Base-by-base conservation (phyloP, 768 basidiomycete genomes). In the Podaxis sp. region DNA sequence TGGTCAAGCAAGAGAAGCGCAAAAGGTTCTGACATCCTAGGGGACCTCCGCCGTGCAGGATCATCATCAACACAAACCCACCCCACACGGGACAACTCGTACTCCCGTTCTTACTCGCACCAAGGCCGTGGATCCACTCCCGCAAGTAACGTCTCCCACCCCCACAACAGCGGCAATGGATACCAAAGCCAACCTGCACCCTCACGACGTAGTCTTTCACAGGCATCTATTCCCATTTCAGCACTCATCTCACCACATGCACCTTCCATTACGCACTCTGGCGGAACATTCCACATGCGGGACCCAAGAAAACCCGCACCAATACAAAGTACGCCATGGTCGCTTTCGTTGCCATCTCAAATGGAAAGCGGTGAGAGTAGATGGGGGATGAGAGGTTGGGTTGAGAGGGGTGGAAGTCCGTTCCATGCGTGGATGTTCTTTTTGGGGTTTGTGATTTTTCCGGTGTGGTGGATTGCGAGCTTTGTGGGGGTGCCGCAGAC, bases 371-470 rank as follows among this genome's bases (percentile, higher is more conserved):
- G 66, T n/a, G 71, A 71, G 56, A 65, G 67, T 38, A 68, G 72
- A 25, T 73, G 74, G 71, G 65, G 68, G 5, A 67, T 69, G 62
- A 65, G 66, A 36, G 72, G 73, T 7, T 79, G 72, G 80, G 78
- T 72, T 5, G 76, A 76, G 60, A 73, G 80, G 48, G 79, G 79
- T n/a, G 81, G 79, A 35, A 85, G 85, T 63, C 83, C 89, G 2
- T 61, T 84, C 25, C 89, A 90, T 62, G 87, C 88, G 11, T 91
- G 90, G 90, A 70, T 85, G 25, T 92, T 93, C 72, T 91, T 90
- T 68, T 58, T 87, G 59, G 90, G 89, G 13, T 91, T 91, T 68
- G 78, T 75, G 70, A 71, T 78, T 71, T 90, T 75, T 67, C 90
- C 73, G 74, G 70, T 89, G 73, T 90, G 88, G 76, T 91, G 75